Evolutionary conservation across 2,329 filamentous ascomycete species (phyloP).

Genomic region (Colletotrichum theobromicola): DNA sequence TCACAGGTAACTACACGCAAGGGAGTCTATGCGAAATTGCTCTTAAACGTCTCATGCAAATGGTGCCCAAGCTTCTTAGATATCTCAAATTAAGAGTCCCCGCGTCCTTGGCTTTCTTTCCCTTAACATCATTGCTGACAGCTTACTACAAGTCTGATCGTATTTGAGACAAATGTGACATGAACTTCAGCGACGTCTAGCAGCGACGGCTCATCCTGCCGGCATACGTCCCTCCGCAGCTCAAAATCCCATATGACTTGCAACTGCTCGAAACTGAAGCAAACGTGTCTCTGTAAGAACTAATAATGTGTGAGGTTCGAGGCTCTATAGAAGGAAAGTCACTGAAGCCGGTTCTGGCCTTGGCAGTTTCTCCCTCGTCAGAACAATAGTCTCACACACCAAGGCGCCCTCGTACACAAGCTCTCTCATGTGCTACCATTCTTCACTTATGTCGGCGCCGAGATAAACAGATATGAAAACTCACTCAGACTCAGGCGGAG

Average conservation of each 20-base stretch:
- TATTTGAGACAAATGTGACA: no score
- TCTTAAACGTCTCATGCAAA: background rate
- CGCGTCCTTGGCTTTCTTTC: no score
- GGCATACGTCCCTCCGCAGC: no score
- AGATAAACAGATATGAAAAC: accelerated
- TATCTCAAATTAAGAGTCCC: background rate
- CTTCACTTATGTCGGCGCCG: background rate
- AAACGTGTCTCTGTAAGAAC: background rate
- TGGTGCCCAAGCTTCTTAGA: background rate
- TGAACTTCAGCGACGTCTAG: no score
- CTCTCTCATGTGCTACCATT: accelerated
- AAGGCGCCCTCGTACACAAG: background rate
- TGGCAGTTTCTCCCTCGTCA: background rate
- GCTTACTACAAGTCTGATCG: no score
- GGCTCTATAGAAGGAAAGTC: no score
- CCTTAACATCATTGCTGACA: no score
- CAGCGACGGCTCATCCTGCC: no score
- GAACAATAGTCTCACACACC: accelerated
- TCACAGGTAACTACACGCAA: accelerated
- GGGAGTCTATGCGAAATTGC: background rate
- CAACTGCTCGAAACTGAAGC: background rate
- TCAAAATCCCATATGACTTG: no score
- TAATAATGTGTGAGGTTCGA: background rate
- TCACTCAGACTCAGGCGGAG: accelerated
- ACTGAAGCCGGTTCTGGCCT: background rate